Base-by-base conservation (phyloP, 2,329 filamentous ascomycete species). In the Cercospora sp. region DNA sequence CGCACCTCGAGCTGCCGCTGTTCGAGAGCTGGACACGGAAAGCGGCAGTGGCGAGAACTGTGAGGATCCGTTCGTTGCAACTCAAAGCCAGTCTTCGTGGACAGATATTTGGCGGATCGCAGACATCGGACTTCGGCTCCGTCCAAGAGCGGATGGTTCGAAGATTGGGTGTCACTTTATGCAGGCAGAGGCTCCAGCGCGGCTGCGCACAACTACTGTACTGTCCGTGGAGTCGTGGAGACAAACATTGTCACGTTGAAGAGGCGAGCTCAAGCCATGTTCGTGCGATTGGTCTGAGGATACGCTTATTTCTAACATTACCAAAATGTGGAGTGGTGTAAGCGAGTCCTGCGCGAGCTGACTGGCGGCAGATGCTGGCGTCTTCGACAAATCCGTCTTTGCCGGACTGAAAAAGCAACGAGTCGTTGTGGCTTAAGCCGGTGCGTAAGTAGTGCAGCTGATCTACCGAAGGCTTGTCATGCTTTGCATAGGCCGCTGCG, bases 271-370 rank as follows among this genome's bases (percentile, higher is more conserved):
- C 37, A 55, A 55, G 21, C 21, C 10, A 53, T 53, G 8, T 53
- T n/a, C 24, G 8, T 16, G 49, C 49, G 12, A 53, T 53, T 53
- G 21, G 49, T 3, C 12, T 28, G 61, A 1, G 26, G 18, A 7
- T 53, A 55, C 28, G 61, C 61, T 63, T 63, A 63, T 24, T 34
- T 63, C 30, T 34, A 63, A 63, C 61, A 24, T 32, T 63, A 53
- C 26, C 45, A 55, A 10, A 18, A 53, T 21, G 12, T 45, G 37
- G 13, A 63, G 13, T n/a, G n/a, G 13, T 53, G 30, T 37, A 37
- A 63, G 26, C 61, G 28, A 12, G 24, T 53, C 21, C 12, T 53
- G 24, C 13, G 13, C 49, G n/a, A 18, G 45, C 6, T 43, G 13
- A 57, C 0, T 28, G 49, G 30, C 51, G 62, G 32, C 21, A 26